phyloP scores from a whole-genome alignment of 2,329 filamentous ascomycete genomes.

The Neofusicoccum ribis region DNA sequence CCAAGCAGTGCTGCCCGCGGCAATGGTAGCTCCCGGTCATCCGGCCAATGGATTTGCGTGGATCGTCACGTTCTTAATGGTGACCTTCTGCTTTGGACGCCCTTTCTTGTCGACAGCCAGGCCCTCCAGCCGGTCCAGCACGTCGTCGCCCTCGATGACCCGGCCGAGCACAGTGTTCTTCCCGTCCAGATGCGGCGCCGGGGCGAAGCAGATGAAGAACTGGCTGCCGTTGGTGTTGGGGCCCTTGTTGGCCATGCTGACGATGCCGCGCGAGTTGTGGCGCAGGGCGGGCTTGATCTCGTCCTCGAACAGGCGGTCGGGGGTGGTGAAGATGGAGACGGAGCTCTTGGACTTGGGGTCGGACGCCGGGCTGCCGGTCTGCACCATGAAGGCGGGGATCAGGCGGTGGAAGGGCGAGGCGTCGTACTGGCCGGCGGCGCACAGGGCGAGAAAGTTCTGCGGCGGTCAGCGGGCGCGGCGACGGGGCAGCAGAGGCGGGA shows the following conservation, averaged over 20 bases:
- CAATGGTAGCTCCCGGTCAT: constrained; percentile 29
- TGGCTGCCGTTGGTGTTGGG: constrained; percentile 74
- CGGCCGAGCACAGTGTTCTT: constrained; percentile 83
- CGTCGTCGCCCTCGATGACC: constrained; percentile 58
- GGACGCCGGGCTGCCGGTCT: constrained; percentile 63
- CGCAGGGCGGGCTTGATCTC: constrained; percentile 72
- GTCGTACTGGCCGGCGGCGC: constrained; percentile 76
- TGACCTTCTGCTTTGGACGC: constrained; percentile 65
- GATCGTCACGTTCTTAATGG: constrained; percentile 69
- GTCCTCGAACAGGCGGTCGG: constrained; percentile 67
- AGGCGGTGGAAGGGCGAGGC: constrained; percentile 75
- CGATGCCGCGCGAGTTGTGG: constrained; percentile 67
- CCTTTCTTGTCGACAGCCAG: constrained; percentile 77
- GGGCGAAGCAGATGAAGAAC: constrained; percentile 78
- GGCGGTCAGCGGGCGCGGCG: background rate
- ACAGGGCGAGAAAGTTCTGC: constrained; percentile 85
- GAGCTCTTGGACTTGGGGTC: constrained; percentile 62
- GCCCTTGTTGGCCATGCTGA: constrained; percentile 79
- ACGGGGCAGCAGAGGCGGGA: background rate
- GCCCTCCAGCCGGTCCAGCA: constrained; percentile 69
- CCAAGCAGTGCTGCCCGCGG: background rate
- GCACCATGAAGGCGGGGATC: constrained; percentile 79
- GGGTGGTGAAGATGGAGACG: constrained; percentile 65
- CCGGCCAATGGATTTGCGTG: constrained; percentile 78
- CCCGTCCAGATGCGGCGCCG: constrained; percentile 77